phyloP scores from a whole-genome alignment of 164 flowering plant species.

The Buxus sempervirens region DNA sequence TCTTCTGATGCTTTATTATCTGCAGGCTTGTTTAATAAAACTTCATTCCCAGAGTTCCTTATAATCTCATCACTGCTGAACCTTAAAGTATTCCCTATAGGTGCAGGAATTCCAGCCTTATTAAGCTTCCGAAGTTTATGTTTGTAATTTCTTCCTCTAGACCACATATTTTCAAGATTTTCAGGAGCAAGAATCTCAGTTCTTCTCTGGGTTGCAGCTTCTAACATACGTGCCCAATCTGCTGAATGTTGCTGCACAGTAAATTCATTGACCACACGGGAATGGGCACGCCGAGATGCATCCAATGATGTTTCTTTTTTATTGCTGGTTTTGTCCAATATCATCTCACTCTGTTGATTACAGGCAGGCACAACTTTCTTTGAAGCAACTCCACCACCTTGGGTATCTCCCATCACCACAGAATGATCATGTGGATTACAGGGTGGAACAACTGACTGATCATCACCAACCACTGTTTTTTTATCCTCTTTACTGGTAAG shows the following conservation, averaged over 20 bases:
- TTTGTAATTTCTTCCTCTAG: conserved; percentile 85
- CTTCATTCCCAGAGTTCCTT: conserved; percentile 27
- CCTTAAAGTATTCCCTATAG: conserved; percentile 24
- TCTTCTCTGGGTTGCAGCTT: conserved; percentile 91
- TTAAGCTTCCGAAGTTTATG: conserved; percentile 43
- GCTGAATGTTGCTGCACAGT: conserved; percentile 44
- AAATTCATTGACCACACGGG: conserved; percentile 24
- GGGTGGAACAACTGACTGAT: conserved; percentile 25
- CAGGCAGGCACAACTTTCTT: conserved; percentile 20
- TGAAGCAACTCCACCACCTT: conserved; percentile 18
- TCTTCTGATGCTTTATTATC: conserved; percentile 27
- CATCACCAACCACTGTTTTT: conserved; percentile 20
- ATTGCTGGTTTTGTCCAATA: conserved; percentile 23
- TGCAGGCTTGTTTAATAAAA: conserved; percentile 19
- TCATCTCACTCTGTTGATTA: conserved; percentile 28
- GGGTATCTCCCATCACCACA: conserved; percentile 15
- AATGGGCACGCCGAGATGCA: conserved; percentile 14
- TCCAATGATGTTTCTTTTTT: conserved; percentile 22
- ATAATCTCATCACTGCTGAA: conserved; percentile 12
- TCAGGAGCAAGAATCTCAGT: conserved; percentile 96
- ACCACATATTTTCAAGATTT: conserved; percentile 98
- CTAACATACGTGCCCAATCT: conserved; percentile 77
- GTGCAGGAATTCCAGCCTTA: conserved; percentile 23
- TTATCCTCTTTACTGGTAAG: conserved; percentile 41
- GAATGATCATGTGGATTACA: conserved; percentile 18